Percentiles rank a stretch among this genome's conserved stretches.
phyloP scores from a whole-genome alignment of 2,329 filamentous ascomycete genomes.

The Penicillium palitans region DNA sequence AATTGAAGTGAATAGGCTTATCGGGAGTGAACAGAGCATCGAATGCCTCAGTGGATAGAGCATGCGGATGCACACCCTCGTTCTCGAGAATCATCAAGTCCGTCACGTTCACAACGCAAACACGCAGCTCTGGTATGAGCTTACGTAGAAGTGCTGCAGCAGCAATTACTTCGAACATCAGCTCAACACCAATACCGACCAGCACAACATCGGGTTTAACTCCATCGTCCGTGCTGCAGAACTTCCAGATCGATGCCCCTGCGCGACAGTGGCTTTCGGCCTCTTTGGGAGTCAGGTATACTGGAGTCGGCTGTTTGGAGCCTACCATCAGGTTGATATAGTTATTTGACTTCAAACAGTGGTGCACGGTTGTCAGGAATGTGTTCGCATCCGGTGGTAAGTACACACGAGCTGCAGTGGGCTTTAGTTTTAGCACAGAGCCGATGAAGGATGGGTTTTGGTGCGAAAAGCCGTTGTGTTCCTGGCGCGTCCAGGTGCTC shows the following conservation, averaged over 20 bases:
- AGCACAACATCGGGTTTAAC: conserved; percentile 62
- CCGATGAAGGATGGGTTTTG: conserved; percentile 70
- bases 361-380: conserved; percentile 63
- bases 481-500: conserved; percentile 65
- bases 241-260: conserved; percentile 63
- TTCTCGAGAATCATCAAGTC: conserved; percentile 64
- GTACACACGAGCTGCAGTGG: conserved; percentile 61
- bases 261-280: conserved; percentile 61
- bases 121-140: conserved; percentile 53
- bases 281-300: conserved; percentile 61
- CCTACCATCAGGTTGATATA: conserved; percentile 69
- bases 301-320: conserved; percentile 64
- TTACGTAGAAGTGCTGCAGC: conserved; percentile 58
- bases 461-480: conserved; percentile 69
- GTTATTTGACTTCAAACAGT: conserved; percentile 62
- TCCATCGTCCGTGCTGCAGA: conserved; percentile 59
- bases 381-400: conserved; percentile 68
- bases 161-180: conserved; percentile 65
- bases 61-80: conserved; percentile 60
- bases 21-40: conserved; percentile 59
- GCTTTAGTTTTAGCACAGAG: conserved; percentile 64
- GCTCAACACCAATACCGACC: conserved; percentile 64
- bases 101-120: conserved; percentile 66
- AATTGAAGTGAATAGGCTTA: conserved; percentile 62
- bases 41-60: conserved; percentile 55